Percentiles rank a stretch among this genome's conserved stretches.
Conservation (phyloP, 2,329 filamentous ascomycete genomes). For the Cylindrodendrum hubeiense region DNA sequence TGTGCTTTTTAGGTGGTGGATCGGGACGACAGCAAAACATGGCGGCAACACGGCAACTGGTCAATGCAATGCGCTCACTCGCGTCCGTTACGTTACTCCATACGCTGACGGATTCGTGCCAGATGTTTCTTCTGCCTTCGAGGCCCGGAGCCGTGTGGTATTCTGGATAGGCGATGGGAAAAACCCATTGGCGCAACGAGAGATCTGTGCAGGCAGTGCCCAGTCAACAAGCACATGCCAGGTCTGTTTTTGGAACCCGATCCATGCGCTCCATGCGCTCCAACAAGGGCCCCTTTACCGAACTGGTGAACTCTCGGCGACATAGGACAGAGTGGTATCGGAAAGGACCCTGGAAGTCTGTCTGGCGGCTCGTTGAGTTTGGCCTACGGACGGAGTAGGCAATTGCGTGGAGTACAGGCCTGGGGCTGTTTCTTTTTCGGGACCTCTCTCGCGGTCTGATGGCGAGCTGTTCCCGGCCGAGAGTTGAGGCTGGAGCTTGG, state of each 20-base stretch:
- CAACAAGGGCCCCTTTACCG: conserved; percentile 6
- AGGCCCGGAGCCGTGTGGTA: neutral
- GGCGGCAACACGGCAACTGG: neutral
- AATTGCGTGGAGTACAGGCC: neutral
- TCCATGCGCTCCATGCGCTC: conserved; percentile 15
- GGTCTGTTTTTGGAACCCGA: conserved; percentile 6
- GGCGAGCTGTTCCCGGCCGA: neutral
- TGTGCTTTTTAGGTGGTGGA: neutral
- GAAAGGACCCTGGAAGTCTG: conserved; percentile 1
- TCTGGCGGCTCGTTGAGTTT: conserved; percentile 2
- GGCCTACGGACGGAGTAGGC: neutral
- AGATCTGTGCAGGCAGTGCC: conserved; percentile 15
- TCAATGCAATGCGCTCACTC: neutral
- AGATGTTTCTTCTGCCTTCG: neutral
- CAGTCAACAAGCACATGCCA: conserved; percentile 8
- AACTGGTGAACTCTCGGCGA: neutral
- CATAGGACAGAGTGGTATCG: neutral
- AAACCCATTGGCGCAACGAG: conserved; percentile 5
- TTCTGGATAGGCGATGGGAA: neutral
- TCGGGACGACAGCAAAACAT: neutral
- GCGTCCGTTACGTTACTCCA: neutral
- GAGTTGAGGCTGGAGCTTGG: neutral
- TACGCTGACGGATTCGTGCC: neutral
- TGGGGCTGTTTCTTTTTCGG: conserved; percentile 16
- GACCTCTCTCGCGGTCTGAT: neutral